Percentiles rank a stretch among this genome's conserved stretches.
phyloP scores from a whole-genome alignment of 495 filamentous ascomycete species.

The Apodospora peruviana region DNA sequence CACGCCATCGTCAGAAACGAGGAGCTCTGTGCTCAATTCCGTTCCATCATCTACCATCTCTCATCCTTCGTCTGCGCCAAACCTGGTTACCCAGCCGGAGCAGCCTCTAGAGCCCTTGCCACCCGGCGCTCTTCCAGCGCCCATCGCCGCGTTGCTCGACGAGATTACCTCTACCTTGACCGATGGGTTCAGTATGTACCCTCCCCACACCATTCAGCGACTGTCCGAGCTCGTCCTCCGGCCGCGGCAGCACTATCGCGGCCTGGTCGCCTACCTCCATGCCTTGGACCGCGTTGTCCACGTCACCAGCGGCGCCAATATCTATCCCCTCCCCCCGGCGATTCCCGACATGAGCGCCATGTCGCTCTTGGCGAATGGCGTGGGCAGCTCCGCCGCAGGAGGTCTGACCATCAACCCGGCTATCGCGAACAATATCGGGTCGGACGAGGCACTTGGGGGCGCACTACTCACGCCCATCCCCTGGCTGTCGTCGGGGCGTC shows the following conservation, averaged over 20 bases:
- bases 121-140: conserved; percentile 50
- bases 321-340: conserved; percentile 74
- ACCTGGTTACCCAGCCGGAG: background rate
- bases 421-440: conserved; percentile 47
- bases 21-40: conserved; percentile 7
- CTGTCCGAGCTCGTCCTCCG: conserved; percentile 82
- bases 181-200: conserved; percentile 62
- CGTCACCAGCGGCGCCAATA: conserved; percentile 74
- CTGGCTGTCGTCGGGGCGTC: conserved; percentile 73
- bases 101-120: conserved; percentile 10
- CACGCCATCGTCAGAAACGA: conserved; percentile 14
- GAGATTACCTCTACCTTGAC: conserved; percentile 64
- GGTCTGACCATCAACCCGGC: conserved; percentile 30
- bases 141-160: conserved; percentile 55
- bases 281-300: conserved; percentile 88
- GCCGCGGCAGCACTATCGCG: conserved; percentile 73
- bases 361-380: conserved; percentile 51
- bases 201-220: conserved; percentile 90
- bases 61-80: background rate
- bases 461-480: conserved; percentile 91
- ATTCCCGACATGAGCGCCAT: conserved; percentile 42
- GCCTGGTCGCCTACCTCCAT: conserved; percentile 76
- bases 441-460: conserved; percentile 85
- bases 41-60: conserved; percentile 10
- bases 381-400: conserved; percentile 45